These are phyloP conservation scores for Ailanthus altissimus DNA, from an alignment of 345 rosid species.

Conservation along the genomic window DNA sequence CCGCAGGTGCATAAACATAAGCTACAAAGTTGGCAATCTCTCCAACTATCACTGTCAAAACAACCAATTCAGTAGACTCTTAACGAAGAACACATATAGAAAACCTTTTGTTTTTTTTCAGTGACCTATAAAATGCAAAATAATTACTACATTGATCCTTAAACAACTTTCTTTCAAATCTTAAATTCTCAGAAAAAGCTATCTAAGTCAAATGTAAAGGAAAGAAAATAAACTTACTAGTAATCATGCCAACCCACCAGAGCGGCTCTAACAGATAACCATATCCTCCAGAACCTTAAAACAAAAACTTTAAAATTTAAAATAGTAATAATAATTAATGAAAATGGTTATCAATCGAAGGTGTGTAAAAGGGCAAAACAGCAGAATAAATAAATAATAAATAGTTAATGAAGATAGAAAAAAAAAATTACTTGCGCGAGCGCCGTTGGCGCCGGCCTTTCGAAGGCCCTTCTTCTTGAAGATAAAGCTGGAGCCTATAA, in stretches of 20 bases:
- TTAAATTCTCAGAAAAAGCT: no score
- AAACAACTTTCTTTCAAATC: not conserved
- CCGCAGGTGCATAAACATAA: constrained; percentile 78
- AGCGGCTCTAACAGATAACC: constrained; percentile 78
- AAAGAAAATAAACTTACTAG: constrained; percentile 50
- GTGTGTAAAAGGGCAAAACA: no score
- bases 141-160: not conserved
- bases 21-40: constrained; percentile 74
- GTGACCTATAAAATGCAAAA: no score
- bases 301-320: not conserved
- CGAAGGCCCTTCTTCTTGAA: constrained; percentile 82
- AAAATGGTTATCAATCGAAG: not conserved
- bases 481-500: constrained; percentile 83
- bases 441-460: constrained; percentile 59
- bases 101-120: no score
- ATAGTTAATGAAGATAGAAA: not conserved
- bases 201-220: no score
- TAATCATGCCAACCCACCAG: constrained; percentile 89
- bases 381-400: not conserved
- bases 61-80: not conserved
- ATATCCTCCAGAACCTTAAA: constrained; percentile 72
- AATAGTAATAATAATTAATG: not conserved
- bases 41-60: constrained; percentile 65
- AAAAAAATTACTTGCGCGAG: constrained; percentile 56
- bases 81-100: not conserved